Base-by-base conservation (phyloP, 225 moss, liverwort and hornwort species). In the Bryum argenteum region DNA sequence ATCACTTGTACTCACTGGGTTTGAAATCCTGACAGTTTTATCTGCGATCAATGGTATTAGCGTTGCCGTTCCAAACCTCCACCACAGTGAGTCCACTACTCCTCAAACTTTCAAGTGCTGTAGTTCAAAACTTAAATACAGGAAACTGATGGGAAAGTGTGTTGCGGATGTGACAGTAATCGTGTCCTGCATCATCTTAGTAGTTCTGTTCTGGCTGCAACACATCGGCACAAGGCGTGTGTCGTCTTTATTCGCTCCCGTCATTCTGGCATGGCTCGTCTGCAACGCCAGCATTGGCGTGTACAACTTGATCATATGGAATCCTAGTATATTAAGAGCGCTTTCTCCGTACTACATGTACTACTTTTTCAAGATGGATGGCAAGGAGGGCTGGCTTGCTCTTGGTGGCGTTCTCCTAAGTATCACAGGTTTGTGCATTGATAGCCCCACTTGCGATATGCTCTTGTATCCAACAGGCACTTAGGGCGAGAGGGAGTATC, bases 41-140 rank as follows among this genome's bases (percentile, higher is more conserved):
- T 91, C 94, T 26, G 91, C 91, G 20, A 48, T 94, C 47, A 83
- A 88, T 77, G 91, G 94, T 33, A 88, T 94, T 66, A 85, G 91
- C 51, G 88, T 91, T 9, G 88, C 85, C n/a, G 81, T 89, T 37
- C 82, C 90, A 18, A 48, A 67, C 66, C 79, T 94, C 20, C 71
- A 70, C 62, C 54, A 81, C 17, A 77, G 93, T 94, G 75, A 85
- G 89, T 63, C 13, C 67, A 62, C 40, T 41, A 28, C 56, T 52
- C n/a, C 52, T 64, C 38, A 70, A 56, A 65, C 47, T 47, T 72
- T 8, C 7, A 14, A 55, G 56, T 45, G 28, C 15, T 65, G 18
- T 33, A 15, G 38, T 23, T n/a, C 42, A 4, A 8, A 42, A 2
- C 4, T 23, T 41, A 11, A 69, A 24, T n/a, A 54, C 13, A 37